A percentile compares a stretch with the other conserved stretches of the same genome.
Evolutionary conservation across 306 rosid species (phyloP).

Genomic region (Acmispon strigosus): DNA sequence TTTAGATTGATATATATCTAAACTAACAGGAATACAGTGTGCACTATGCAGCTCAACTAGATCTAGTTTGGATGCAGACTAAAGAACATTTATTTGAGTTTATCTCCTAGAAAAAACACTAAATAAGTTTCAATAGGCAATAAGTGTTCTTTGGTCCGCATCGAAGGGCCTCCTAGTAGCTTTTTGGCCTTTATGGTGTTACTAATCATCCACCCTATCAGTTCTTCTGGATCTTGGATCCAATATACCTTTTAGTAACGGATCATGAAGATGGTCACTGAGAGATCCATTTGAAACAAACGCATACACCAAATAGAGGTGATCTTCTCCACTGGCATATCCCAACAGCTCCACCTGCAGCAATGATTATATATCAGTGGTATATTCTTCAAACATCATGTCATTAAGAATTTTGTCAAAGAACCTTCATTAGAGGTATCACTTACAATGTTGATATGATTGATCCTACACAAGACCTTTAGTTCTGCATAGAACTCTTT

Average conservation of each 20-base stretch:
- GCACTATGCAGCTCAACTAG: not conserved
- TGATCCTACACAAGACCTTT: slow-evolving; percentile 57
- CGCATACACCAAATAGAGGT: slow-evolving; percentile 68
- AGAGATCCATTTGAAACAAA: slow-evolving; percentile 64
- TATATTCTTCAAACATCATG: not conserved
- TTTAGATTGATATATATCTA: not conserved
- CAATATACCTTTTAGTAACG: slow-evolving; percentile 52
- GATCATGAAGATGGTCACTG: slow-evolving; percentile 64
- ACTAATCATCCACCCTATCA: not conserved
- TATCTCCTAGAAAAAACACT: too few relatives aligned
- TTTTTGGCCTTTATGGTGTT: not conserved
- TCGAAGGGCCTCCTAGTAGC: too few relatives aligned
- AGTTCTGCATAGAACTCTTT: slow-evolving; percentile 77
- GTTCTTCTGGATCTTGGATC: not conserved
- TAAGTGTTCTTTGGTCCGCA: too few relatives aligned
- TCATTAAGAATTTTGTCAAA: not conserved
- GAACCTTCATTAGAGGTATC: not conserved
- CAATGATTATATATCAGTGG: not conserved
- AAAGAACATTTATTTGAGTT: not conserved
- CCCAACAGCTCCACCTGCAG: slow-evolving; percentile 76
- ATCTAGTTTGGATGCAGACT: too few relatives aligned
- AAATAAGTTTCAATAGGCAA: too few relatives aligned
- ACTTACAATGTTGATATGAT: slow-evolving; percentile 50
- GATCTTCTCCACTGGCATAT: slow-evolving; percentile 68
- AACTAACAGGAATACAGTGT: not conserved